A percentile compares a stretch with the other conserved stretches of the same genome.
These are phyloP conservation scores for Mycena crocata DNA, from an alignment of 768 basidiomycete species.

Conservation along the genomic window DNA sequence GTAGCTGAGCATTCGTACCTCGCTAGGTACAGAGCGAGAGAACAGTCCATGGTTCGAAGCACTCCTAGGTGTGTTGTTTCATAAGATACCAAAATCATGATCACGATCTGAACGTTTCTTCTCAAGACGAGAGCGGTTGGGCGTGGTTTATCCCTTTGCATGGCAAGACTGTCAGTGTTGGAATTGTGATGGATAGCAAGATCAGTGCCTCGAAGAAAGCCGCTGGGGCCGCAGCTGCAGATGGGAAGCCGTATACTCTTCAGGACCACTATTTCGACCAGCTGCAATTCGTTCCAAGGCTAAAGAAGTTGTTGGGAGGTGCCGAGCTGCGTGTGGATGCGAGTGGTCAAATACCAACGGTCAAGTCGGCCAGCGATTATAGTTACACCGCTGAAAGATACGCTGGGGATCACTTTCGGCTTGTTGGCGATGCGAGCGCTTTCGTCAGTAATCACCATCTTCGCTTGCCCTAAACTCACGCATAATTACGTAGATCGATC, in stretches of 20 bases:
- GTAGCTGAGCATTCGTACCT: too few relatives aligned
- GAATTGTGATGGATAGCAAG: slow-evolving; percentile 48
- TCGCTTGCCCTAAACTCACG: background rate
- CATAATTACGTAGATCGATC: slow-evolving; percentile 16
- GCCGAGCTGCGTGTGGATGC: slow-evolving; percentile 36
- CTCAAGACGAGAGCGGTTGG: slow-evolving; percentile 53
- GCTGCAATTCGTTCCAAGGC: slow-evolving; percentile 47
- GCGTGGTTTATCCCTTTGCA: slow-evolving; percentile 54
- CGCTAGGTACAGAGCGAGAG: slow-evolving; percentile 21
- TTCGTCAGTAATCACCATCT: slow-evolving; percentile 8
- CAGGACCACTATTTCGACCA: slow-evolving; percentile 49
- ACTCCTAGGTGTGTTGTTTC: slow-evolving; percentile 9
- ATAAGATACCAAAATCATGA: background rate
- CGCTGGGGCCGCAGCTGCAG: slow-evolving; percentile 9
- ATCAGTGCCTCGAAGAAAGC: slow-evolving; percentile 38
- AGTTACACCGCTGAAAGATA: slow-evolving; percentile 47
- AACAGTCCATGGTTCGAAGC: slow-evolving; percentile 27
- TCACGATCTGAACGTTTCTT: background rate
- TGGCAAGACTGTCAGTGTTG: slow-evolving; percentile 49
- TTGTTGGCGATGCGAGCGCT: slow-evolving; percentile 44
- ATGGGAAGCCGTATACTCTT: slow-evolving; percentile 30
- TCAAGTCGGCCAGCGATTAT: slow-evolving; percentile 47
- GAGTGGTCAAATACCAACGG: slow-evolving; percentile 26
- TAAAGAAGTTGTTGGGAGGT: slow-evolving; percentile 43
- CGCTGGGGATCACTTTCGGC: slow-evolving; percentile 45